Conservation (phyloP, 2,329 filamentous ascomycete genomes). For the Penicillium janthinellum region DNA sequence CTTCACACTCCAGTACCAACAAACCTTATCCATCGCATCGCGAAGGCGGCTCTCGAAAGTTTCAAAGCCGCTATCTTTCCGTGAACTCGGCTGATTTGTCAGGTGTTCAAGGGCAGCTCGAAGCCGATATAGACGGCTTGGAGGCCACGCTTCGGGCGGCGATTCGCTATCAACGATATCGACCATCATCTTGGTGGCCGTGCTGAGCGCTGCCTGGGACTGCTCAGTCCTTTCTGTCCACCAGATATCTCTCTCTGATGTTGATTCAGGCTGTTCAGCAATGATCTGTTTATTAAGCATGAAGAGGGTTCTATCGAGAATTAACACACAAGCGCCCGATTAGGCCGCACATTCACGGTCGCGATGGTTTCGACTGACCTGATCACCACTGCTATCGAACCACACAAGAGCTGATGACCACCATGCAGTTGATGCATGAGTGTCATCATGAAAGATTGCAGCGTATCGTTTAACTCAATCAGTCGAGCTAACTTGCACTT, state of each 20-base stretch:
- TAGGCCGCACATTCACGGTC: not conserved
- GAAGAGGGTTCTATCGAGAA: not conserved
- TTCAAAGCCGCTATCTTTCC: not conserved
- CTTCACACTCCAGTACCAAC: not conserved
- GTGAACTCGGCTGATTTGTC: not conserved
- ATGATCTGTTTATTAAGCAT: conserved; percentile 1
- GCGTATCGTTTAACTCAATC: not conserved
- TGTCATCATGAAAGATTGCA: not conserved
- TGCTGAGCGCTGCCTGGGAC: conserved; percentile 1
- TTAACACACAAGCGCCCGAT: not conserved
- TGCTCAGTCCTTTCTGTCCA: not conserved
- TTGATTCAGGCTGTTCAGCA: conserved; percentile 1
- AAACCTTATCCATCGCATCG: not conserved
- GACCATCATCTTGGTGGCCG: conserved; percentile 5
- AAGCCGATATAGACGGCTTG: conserved; percentile 6
- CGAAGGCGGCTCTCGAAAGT: not conserved
- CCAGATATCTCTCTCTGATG: not conserved
- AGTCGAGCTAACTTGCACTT: not conserved
- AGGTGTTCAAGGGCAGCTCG: conserved; percentile 2
- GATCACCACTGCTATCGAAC: conserved; percentile 7
- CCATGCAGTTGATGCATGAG: conserved; percentile 1
- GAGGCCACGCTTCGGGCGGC: not conserved
- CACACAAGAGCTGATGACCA: conserved; percentile 4
- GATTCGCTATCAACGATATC: conserved; percentile 5
- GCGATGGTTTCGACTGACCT: not conserved